Base-by-base conservation (phyloP, 352 stramenopile genomes). In the Globisporangium nagaii region DNA sequence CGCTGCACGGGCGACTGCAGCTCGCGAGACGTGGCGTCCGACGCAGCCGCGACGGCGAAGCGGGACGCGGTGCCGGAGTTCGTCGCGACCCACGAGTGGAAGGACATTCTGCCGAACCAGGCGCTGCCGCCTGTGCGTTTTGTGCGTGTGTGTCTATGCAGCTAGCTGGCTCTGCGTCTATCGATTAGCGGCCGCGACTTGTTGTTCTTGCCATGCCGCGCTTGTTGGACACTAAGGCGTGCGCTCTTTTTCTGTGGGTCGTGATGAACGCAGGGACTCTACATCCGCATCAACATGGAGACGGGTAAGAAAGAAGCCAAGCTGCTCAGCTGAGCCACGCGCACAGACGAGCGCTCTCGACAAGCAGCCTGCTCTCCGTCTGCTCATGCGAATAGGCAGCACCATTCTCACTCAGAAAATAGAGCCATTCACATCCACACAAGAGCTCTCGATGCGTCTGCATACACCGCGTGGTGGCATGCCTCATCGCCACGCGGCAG, bases 291-390 rank as follows among this genome's bases (percentile, higher is more conserved):
- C 30, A 85, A 85, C 57, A 58, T 85, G 15, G 52, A 63, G 37
- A 85, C 74, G 4, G 74, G 75, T 17, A 78, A 79, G 62, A 83
- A 82, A 47, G 75, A 86, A 63, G 75, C 73, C 17, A 86, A 86
- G 50, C 51, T 84, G 10, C 66, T 84, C 22, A 51, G 70, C 25
- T 75, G 58, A 51, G 46, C 15, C 34, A 10, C n/a, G 9, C 30
- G 12, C 9, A 15, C 17, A 7, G 5, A 31, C 15, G n/a, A 41
- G 8, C 17, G 35, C 32, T 7, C 11, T 6, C 13, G 32, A 37
- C 32, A 37, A n/a, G 32, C 13, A 37, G 13, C 36, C 22, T 12
- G n/a, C n/a, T n/a, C n/a, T n/a, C n/a, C n/a, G n/a, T n/a, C n/a
- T n/a, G n/a, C n/a, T n/a, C n/a, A n/a, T n/a, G n/a, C n/a, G n/a